A percentile compares a stretch with the other conserved stretches of the same genome.
Conservation (phyloP, 2,329 filamentous ascomycete species). For the Microcyclospora pomicola region DNA sequence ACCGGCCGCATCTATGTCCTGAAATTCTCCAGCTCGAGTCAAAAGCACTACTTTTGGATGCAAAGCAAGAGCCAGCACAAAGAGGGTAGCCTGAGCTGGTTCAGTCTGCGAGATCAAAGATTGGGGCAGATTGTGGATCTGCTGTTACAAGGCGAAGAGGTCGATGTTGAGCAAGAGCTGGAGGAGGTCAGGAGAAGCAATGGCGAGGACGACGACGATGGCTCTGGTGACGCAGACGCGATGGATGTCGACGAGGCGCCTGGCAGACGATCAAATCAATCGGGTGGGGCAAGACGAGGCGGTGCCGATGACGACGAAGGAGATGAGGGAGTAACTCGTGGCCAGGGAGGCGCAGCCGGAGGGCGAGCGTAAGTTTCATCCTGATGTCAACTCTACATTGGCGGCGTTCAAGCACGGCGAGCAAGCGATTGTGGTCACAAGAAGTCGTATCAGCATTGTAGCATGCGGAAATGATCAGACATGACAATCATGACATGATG, state of each 20-base stretch:
- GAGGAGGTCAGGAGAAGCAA: constrained; percentile 41
- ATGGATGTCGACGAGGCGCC: constrained; percentile 53
- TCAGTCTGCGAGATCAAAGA: constrained; percentile 74
- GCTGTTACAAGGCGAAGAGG: constrained; percentile 76
- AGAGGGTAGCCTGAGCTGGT: constrained; percentile 56
- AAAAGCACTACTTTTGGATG: constrained; percentile 90
- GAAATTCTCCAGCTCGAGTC: constrained; percentile 84
- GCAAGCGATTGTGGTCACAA: background rate
- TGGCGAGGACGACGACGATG: constrained; percentile 45
- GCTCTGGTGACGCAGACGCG: constrained; percentile 34
- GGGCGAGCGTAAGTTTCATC: constrained; percentile 89
- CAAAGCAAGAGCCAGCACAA: constrained; percentile 75
- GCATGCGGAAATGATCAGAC: too few species aligned
- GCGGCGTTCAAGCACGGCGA: background rate
- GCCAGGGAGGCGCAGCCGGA: constrained; percentile 90
- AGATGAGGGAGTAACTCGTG: constrained; percentile 73
- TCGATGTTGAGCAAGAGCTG: constrained; percentile 64
- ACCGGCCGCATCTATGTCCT: constrained; percentile 87
- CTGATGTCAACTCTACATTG: constrained; percentile 1
- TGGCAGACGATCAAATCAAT: constrained; percentile 16
- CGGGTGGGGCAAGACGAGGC: constrained; percentile 70
- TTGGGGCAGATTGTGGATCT: constrained; percentile 77
- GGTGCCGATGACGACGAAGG: constrained; percentile 85
- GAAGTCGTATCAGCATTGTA: too few species aligned
- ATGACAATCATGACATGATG: too few species aligned